phyloP scores from a whole-genome alignment of 2,329 filamentous ascomycete genomes.

The Colletotrichum agaves region DNA sequence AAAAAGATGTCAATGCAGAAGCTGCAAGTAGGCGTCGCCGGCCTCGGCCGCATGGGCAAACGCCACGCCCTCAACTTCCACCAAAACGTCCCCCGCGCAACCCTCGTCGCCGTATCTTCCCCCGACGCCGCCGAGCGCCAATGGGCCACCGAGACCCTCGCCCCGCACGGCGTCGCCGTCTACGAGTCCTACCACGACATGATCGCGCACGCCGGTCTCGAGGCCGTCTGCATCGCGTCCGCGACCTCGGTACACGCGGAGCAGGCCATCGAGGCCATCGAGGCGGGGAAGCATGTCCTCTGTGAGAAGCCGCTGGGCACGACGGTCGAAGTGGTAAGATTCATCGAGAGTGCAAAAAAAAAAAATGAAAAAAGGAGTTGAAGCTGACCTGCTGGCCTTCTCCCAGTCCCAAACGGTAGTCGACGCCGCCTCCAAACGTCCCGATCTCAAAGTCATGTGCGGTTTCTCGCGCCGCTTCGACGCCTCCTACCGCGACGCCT shows the following conservation, averaged over 20 bases:
- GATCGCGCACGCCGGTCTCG: slow-evolving; percentile 49
- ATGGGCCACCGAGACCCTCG: slow-evolving; percentile 57
- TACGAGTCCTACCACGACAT: slow-evolving; percentile 60
- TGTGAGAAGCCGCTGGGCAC: slow-evolving; percentile 71
- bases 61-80: slow-evolving; percentile 62
- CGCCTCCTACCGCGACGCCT: slow-evolving; percentile 70
- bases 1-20: slow-evolving; percentile 41
- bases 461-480: slow-evolving; percentile 64
- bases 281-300: slow-evolving; percentile 64
- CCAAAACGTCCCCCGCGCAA: slow-evolving; percentile 55
- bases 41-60: slow-evolving; percentile 64
- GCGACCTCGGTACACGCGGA: slow-evolving; percentile 66
- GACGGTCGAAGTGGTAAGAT: slow-evolving; percentile 65
- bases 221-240: slow-evolving; percentile 55
- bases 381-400: not conserved
- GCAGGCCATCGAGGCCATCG: slow-evolving; percentile 66
- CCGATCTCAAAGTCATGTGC: slow-evolving; percentile 70
- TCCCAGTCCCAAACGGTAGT: slow-evolving; percentile 68
- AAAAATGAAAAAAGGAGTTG: too few species aligned
- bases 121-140: slow-evolving; percentile 55
- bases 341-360: too few species aligned
- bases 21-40: slow-evolving; percentile 57
- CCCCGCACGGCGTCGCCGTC: slow-evolving; percentile 54
- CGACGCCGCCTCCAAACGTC: slow-evolving; percentile 63
- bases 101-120: slow-evolving; percentile 61